Conservation (phyloP, 768 basidiomycete genomes). For the Boletus sp. region DNA sequence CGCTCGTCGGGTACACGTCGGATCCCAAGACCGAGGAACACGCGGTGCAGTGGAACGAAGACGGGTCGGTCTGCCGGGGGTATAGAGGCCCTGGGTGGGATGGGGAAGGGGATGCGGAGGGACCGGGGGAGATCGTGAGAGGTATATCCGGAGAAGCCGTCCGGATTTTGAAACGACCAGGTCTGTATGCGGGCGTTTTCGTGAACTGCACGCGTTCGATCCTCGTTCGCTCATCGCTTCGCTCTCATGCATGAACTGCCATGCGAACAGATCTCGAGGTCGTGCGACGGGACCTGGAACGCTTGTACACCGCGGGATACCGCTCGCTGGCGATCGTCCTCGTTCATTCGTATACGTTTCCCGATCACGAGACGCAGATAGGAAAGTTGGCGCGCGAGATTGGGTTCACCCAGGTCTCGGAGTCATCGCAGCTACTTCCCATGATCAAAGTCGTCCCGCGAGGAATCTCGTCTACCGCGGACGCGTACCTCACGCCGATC, state of each 20-base stretch:
- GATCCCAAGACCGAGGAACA: constrained; percentile 81
- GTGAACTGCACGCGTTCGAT: background rate
- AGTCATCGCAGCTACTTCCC: constrained; percentile 82
- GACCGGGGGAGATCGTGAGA: constrained; percentile 74
- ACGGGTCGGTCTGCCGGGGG: constrained; percentile 61
- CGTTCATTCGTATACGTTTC: constrained; percentile 90
- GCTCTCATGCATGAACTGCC: background rate
- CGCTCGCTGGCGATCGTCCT: constrained; percentile 87
- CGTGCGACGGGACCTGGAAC: constrained; percentile 61
- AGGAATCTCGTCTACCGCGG: constrained; percentile 88
- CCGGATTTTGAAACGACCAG: constrained; percentile 72
- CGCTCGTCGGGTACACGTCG: constrained; percentile 88
- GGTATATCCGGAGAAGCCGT: constrained; percentile 92
- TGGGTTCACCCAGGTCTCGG: constrained; percentile 89
- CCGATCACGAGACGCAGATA: constrained; percentile 76
- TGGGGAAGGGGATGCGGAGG: constrained; percentile 64
- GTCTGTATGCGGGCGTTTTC: constrained; percentile 24
- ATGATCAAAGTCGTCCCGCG: constrained; percentile 97
- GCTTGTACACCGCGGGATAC: constrained; percentile 77
- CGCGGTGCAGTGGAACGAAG: constrained; percentile 71
- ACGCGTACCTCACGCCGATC: constrained; percentile 94
- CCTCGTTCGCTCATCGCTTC: background rate
- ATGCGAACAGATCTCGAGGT: constrained; percentile 44
- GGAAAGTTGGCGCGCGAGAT: constrained; percentile 71
- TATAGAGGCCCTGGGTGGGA: constrained; percentile 83